A percentile compares a stretch with the other conserved stretches of the same genome.
phyloP scores from a whole-genome alignment of 2,329 filamentous ascomycete species.

The Aspergillus cejpii region DNA sequence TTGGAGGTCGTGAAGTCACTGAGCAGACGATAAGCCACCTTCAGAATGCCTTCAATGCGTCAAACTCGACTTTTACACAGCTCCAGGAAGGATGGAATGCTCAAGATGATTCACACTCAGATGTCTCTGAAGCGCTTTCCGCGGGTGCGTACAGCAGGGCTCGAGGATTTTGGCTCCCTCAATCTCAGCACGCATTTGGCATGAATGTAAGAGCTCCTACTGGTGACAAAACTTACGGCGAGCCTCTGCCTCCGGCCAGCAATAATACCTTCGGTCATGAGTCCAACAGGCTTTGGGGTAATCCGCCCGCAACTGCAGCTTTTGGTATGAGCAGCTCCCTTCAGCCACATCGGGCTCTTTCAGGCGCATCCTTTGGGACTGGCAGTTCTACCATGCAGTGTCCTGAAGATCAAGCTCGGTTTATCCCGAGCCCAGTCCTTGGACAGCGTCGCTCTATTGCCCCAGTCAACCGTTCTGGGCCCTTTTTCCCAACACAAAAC shows the following conservation, averaged over 20 bases:
- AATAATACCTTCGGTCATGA: slow-evolving; percentile 23
- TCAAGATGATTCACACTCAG: slow-evolving; percentile 42
- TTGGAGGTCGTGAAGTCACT: slow-evolving; percentile 43
- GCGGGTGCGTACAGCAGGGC: slow-evolving; percentile 38
- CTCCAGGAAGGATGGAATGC: slow-evolving; percentile 40
- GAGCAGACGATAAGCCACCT: slow-evolving; percentile 47
- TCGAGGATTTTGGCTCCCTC: slow-evolving; percentile 29
- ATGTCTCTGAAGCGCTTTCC: slow-evolving; percentile 40
- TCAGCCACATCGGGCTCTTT: slow-evolving; percentile 31
- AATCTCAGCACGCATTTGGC: slow-evolving; percentile 25
- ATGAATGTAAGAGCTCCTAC: slow-evolving; percentile 17
- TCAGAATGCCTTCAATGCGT: slow-evolving; percentile 49
- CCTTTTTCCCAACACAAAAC: slow-evolving; percentile 30
- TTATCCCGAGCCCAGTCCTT: slow-evolving; percentile 20
- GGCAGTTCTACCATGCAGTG: slow-evolving; percentile 27
- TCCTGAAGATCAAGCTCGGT: slow-evolving; percentile 27
- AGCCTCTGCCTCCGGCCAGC: slow-evolving; percentile 17
- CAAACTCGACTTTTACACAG: slow-evolving; percentile 39
- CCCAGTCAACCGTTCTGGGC: slow-evolving; percentile 28
- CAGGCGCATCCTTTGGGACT: slow-evolving; percentile 27
- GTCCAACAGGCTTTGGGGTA: slow-evolving; percentile 28
- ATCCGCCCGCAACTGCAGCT: slow-evolving; percentile 16
- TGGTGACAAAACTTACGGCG: slow-evolving; percentile 26
- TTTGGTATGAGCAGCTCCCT: slow-evolving; percentile 19
- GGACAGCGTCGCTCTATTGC: slow-evolving; percentile 26